Evolutionary conservation across 148 eudicot genomes (phyloP).

Genomic region (Diospyros lotus): DNA sequence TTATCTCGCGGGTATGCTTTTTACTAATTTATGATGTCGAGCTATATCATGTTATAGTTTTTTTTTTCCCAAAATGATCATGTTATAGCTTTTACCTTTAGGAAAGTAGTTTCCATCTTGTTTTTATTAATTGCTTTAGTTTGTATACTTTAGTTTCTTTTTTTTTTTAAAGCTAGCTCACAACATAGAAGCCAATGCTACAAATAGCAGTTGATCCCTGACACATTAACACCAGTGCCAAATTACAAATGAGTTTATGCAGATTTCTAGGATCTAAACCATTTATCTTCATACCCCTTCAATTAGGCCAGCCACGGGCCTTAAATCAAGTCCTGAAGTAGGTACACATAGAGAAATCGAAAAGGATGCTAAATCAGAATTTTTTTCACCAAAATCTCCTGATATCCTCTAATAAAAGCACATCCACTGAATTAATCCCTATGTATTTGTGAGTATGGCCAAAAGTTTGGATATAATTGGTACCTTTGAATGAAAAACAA

Average conservation of each 20-base stretch:
- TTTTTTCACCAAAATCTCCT: background rate
- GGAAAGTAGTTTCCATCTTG: background rate
- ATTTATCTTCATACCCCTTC: background rate
- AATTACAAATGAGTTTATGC: background rate
- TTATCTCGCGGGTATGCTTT: conserved; percentile 77
- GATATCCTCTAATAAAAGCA: background rate
- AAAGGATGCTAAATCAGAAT: background rate
- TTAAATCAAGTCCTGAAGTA: background rate
- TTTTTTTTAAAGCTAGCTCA: background rate
- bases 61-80: background rate
- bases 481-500: background rate
- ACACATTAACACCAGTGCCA: no score
- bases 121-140: background rate
- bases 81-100: background rate
- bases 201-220: no score
- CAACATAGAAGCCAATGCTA: background rate
- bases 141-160: background rate
- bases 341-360: background rate
- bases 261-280: background rate
- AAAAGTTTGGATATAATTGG: background rate
- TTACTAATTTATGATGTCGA: background rate
- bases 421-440: background rate
- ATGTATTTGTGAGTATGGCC: background rate
- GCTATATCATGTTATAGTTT: background rate
- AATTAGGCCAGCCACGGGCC: background rate